Conservation (phyloP, 805 yeast species). For the Barnettozyma vustinii region DNA sequence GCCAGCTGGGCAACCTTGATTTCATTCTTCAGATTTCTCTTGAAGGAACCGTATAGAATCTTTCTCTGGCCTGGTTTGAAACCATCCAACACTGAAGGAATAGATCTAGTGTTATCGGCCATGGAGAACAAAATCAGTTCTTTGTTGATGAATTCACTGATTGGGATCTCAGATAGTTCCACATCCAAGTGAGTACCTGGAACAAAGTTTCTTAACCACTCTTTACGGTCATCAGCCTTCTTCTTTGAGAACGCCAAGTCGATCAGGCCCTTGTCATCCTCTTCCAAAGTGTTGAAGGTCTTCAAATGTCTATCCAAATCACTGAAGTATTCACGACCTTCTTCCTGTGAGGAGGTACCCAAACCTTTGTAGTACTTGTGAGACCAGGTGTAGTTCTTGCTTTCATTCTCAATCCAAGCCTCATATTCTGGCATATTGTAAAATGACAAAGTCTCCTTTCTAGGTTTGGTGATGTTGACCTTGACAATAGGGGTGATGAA, state of each 20-base stretch:
- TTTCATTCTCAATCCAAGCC: slow-evolving; percentile 83
- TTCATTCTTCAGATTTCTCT: slow-evolving; percentile 69
- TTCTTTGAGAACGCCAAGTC: slow-evolving; percentile 93
- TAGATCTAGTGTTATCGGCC: slow-evolving; percentile 95
- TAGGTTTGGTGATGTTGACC: slow-evolving; percentile 68
- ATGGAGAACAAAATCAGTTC: slow-evolving; percentile 91
- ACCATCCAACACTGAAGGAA: slow-evolving; percentile 92
- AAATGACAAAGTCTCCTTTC: slow-evolving; percentile 60
- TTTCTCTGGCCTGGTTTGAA: slow-evolving; percentile 97
- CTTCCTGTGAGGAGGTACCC: slow-evolving; percentile 86
- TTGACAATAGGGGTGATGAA: slow-evolving; percentile 96
- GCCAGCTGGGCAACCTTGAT: slow-evolving; percentile 87
- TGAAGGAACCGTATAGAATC: slow-evolving; percentile 82
- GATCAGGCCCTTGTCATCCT: slow-evolving; percentile 68
- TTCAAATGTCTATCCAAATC: slow-evolving; percentile 83
- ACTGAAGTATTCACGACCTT: slow-evolving; percentile 83
- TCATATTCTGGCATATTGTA: slow-evolving; percentile 96
- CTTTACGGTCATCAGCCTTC: slow-evolving; percentile 95
- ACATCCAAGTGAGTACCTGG: slow-evolving; percentile 94
- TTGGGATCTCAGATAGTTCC: slow-evolving; percentile 68
- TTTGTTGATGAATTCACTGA: slow-evolving; percentile 89
- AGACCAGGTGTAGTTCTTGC: slow-evolving; percentile 70
- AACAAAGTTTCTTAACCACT: slow-evolving; percentile 85
- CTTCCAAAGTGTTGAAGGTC: slow-evolving; percentile 74
- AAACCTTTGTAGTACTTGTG: slow-evolving; percentile 97